Conservation (phyloP, 1,284 basidiomycete genomes). For the Phylloboletellus chloephorus region DNA sequence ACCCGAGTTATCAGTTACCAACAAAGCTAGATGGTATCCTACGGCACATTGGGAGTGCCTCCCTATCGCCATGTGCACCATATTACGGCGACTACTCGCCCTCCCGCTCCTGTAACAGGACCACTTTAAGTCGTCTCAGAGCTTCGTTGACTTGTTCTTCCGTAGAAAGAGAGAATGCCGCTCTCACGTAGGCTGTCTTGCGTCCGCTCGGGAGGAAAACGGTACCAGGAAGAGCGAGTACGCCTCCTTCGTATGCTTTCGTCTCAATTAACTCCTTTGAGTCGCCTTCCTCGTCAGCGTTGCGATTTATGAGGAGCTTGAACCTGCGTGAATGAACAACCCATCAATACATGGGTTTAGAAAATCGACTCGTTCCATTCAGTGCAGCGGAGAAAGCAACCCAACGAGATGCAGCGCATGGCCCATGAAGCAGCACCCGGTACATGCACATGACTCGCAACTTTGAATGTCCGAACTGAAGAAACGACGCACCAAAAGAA, state of each 20-base stretch:
- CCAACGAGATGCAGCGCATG: slow-evolving; percentile 5
- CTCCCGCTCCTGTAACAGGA: slow-evolving; percentile 48
- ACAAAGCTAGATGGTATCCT: slow-evolving; percentile 3
- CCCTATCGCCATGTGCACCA: neutral
- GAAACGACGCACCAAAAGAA: slow-evolving; percentile 72
- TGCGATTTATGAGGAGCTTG: slow-evolving; percentile 47
- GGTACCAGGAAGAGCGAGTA: slow-evolving; percentile 84
- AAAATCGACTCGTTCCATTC: slow-evolving; percentile 8
- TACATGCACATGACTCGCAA: slow-evolving; percentile 11
- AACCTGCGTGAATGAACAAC: slow-evolving; percentile 44
- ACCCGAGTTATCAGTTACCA: slow-evolving; percentile 1
- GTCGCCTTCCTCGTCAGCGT: slow-evolving; percentile 55
- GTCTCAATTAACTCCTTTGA: slow-evolving; percentile 73
- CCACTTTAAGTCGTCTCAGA: slow-evolving; percentile 59
- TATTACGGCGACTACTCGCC: slow-evolving; percentile 7
- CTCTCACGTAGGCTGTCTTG: slow-evolving; percentile 70
- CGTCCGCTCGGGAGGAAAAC: slow-evolving; percentile 70
- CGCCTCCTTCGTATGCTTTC: slow-evolving; percentile 75
- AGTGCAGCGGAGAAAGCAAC: slow-evolving; percentile 6
- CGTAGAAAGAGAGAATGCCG: slow-evolving; percentile 73
- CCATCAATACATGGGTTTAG: slow-evolving; percentile 14
- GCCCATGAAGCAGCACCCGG: slow-evolving; percentile 8
- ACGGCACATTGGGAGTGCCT: slow-evolving; percentile 4
- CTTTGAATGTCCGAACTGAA: slow-evolving; percentile 15
- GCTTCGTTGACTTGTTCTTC: slow-evolving; percentile 73